These are phyloP conservation scores for Cordyceps militaris DNA, from an alignment of 2,329 filamentous ascomycete species.

Conservation along the genomic window DNA sequence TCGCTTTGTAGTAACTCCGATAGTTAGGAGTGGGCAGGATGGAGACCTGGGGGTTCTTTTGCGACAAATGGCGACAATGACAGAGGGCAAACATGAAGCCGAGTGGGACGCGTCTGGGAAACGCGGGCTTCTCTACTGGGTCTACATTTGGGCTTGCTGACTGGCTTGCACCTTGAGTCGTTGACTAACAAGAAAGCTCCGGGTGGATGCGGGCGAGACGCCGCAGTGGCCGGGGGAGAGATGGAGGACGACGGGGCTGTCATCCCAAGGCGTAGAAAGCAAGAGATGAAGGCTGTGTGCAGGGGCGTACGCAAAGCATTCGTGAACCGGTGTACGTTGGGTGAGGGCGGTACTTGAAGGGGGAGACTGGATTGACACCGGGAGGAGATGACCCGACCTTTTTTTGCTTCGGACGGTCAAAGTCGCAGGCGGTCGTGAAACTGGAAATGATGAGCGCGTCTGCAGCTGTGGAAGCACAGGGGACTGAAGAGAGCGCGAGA, in stretches of 20 bases:
- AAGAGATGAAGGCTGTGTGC: neutral
- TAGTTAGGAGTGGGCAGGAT: neutral
- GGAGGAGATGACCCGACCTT: neutral
- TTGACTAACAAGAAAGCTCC: neutral
- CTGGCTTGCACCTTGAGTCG: neutral
- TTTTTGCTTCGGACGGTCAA: neutral
- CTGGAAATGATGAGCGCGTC: neutral
- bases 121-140: neutral
- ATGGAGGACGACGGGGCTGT: neutral
- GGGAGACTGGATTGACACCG: neutral
- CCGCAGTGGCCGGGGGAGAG: neutral
- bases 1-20: neutral
- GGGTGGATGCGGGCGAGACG: conserved; percentile 1
- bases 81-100: neutral
- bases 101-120: conserved; percentile 1
- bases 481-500: neutral
- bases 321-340: neutral
- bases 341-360: neutral
- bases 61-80: neutral
- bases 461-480: neutral
- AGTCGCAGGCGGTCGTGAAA: neutral
- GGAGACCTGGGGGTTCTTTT: neutral
- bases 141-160: neutral
- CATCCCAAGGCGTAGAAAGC: neutral
- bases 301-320: neutral